These are phyloP conservation scores for Euphorbia schlechtendalii DNA, from an alignment of 441 rosid species.

Conservation along the genomic window DNA sequence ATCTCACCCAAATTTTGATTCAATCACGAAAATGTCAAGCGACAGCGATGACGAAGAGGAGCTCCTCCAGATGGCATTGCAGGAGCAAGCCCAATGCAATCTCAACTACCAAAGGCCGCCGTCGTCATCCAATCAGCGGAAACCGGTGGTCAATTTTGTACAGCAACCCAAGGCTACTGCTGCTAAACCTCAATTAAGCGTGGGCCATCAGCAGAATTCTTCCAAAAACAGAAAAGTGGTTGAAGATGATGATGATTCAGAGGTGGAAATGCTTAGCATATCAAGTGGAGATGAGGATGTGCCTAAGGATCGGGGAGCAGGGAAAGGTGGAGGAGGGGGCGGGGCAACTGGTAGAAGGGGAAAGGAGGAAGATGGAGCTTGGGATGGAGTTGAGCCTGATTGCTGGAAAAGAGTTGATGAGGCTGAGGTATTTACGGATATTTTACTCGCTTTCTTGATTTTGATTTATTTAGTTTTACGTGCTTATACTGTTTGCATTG, in stretches of 20 bases:
- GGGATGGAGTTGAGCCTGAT: constrained; percentile 96
- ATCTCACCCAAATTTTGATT: neutral
- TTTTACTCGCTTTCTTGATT: neutral
- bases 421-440: constrained; percentile 47
- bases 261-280: constrained; percentile 95
- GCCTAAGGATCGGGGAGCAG: constrained; percentile 36
- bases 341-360: constrained; percentile 30
- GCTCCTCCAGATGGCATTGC: constrained; percentile 95
- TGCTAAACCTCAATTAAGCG: constrained; percentile 14
- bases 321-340: constrained; percentile 34
- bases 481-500: neutral
- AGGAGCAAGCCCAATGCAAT: constrained; percentile 81
- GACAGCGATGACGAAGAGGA: constrained; percentile 93
- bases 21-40: constrained; percentile 54
- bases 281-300: constrained; percentile 93
- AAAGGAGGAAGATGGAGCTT: constrained; percentile 54
- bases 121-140: constrained; percentile 35
- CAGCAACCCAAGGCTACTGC: constrained; percentile 46
- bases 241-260: constrained; percentile 83
- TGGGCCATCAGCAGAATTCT: constrained; percentile 14
- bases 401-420: constrained; percentile 93
- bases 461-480: neutral
- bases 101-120: constrained; percentile 62
- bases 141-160: constrained; percentile 78
- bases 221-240: constrained; percentile 21